phyloP scores from a whole-genome alignment of 75 land plant genomes.

The Adiantum capillusveneris region DNA sequence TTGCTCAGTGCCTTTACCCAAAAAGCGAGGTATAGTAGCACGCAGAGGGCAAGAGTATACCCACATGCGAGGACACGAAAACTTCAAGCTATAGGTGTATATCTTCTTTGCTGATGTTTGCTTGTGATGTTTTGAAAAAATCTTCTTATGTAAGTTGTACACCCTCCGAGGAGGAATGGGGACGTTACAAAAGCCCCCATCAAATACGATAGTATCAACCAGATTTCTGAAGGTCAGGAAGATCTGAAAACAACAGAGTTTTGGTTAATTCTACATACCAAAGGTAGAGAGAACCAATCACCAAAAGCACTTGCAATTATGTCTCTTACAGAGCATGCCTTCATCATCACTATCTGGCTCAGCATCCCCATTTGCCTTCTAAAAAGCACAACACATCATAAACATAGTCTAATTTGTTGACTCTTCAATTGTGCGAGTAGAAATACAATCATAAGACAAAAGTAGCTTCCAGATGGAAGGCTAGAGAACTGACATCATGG shows the following conservation, averaged over 20 bases:
- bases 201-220: neutral
- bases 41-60: neutral
- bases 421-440: neutral
- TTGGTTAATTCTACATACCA: neutral
- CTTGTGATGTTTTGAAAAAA: neutral
- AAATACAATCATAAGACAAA: slow-evolving; percentile 1
- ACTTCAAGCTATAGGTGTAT: neutral
- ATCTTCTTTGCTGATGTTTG: neutral
- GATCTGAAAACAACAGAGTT: slow-evolving; percentile 2
- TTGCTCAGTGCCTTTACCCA: no score
- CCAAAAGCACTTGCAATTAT: neutral
- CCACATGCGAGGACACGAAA: neutral
- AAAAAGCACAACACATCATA: neutral
- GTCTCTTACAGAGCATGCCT: slow-evolving; percentile 25
- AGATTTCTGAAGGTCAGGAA: slow-evolving; percentile 9
- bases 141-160: neutral
- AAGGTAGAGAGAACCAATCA: neutral
- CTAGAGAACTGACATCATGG: neutral
- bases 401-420: neutral
- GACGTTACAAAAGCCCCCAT: no score
- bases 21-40: no score
- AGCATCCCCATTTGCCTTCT: slow-evolving; percentile 5
- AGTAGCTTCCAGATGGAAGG: neutral
- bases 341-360: slow-evolving; percentile 26
- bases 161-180: no score